Percentiles rank a stretch among this genome's conserved stretches.
These are phyloP conservation scores for Erodium moschatum DNA, from an alignment of 441 rosid genomes.

Conservation along the genomic window DNA sequence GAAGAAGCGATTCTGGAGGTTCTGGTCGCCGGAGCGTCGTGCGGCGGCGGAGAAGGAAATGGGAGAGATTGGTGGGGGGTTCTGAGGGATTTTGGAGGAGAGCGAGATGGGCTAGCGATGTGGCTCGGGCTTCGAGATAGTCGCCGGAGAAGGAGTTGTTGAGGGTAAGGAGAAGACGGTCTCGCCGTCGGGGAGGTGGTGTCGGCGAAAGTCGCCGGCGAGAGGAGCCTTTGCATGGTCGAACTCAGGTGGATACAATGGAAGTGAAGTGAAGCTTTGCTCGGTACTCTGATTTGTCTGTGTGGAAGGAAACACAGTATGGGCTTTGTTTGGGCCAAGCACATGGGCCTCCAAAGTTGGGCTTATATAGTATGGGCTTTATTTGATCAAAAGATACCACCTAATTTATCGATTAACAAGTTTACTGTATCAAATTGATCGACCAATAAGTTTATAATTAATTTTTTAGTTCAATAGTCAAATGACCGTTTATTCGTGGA, in stretches of 20 bases:
- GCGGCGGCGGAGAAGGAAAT: constrained; percentile 3
- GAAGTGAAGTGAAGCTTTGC: neutral
- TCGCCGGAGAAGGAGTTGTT: neutral
- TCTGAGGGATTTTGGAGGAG: neutral
- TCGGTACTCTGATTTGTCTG: neutral
- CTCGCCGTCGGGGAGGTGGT: neutral
- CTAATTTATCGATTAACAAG: too few species aligned
- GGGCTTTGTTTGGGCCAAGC: too few species aligned
- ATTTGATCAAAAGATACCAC: too few species aligned
- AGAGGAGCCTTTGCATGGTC: neutral
- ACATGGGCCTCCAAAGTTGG: too few species aligned
- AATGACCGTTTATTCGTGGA: too few species aligned
- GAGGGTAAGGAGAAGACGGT: neutral
- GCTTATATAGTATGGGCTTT: too few species aligned
- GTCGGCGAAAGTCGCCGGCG: neutral
- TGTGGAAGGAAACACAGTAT: too few species aligned
- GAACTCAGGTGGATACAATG: neutral
- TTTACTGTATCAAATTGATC: too few species aligned
- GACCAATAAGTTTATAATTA: too few species aligned
- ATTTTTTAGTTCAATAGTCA: too few species aligned
- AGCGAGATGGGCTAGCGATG: neutral
- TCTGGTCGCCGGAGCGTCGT: neutral
- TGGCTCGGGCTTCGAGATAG: neutral
- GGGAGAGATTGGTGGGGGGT: constrained; percentile 5
- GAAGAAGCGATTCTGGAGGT: neutral